phyloP scores from a whole-genome alignment of 495 filamentous ascomycete species.

The Trichoderma erinaceum region DNA sequence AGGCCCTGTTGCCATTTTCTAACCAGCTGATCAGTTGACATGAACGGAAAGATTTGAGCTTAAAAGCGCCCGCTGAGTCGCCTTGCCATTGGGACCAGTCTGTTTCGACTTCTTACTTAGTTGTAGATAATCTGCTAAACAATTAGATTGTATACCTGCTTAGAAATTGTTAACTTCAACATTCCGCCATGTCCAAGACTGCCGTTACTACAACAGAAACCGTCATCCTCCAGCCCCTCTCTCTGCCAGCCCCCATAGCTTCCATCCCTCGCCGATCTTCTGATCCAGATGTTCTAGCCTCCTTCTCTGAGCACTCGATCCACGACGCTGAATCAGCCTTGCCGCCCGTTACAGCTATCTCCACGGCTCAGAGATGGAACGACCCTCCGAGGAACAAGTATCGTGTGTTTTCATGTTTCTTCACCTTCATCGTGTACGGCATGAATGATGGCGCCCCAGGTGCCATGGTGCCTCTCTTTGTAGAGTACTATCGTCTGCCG shows the following conservation, averaged over 20 bases:
- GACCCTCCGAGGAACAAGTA: slow-evolving; percentile 56
- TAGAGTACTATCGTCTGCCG: slow-evolving; percentile 61
- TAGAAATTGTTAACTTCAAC: background rate
- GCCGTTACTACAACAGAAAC: background rate
- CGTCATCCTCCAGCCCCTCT: slow-evolving; percentile 2
- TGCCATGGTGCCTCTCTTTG: slow-evolving; percentile 46
- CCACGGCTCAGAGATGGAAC: slow-evolving; percentile 56
- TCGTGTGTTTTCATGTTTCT: slow-evolving; percentile 62
- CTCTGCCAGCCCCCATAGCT: background rate
- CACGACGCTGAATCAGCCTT: background rate
- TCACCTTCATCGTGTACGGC: slow-evolving; percentile 71
- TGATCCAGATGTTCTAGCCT: background rate
- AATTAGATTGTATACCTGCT: too few species aligned
- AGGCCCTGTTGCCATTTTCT: background rate
- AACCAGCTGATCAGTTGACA: background rate
- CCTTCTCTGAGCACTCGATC: background rate
- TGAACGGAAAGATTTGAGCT: background rate
- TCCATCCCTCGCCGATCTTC: background rate
- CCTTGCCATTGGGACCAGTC: too few species aligned
- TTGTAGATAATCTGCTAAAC: too few species aligned
- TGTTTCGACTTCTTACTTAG: too few species aligned
- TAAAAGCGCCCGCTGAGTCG: background rate
- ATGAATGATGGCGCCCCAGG: slow-evolving; percentile 77
- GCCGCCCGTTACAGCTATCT: background rate
- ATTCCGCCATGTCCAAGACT: background rate